Evolutionary conservation across 768 basidiomycete genomes (phyloP).

Genomic region (Naganishia antarctica): DNA sequence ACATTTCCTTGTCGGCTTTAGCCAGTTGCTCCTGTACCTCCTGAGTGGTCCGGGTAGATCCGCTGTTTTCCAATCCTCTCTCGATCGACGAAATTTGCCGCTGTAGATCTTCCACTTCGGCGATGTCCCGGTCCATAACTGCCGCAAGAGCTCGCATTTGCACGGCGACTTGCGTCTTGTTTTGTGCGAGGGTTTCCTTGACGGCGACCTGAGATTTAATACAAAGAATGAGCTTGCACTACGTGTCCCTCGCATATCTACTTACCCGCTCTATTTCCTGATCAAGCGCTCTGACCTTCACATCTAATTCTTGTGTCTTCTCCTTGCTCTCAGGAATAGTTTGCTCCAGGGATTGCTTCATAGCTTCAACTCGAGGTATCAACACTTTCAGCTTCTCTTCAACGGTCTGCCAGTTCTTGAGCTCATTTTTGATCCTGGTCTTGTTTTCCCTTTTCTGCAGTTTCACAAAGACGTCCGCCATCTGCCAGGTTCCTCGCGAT

Average conservation of each 20-base stretch:
- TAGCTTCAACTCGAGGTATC: constrained; percentile 5
- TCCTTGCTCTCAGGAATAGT: constrained; percentile 54
- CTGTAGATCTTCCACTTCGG: constrained; percentile 53
- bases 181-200: not conserved
- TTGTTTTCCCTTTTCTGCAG: not conserved
- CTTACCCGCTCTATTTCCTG: constrained; percentile 6
- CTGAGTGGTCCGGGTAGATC: constrained; percentile 73
- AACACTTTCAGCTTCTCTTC: constrained; percentile 56
- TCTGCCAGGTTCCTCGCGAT: not conserved
- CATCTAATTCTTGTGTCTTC: constrained; percentile 5
- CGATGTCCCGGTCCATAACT: constrained; percentile 37
- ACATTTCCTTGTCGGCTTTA: constrained; percentile 17
- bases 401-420: constrained; percentile 61
- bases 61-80: constrained; percentile 63
- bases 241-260: not conserved
- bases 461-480: not conserved
- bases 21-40: constrained; percentile 69
- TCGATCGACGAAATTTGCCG: constrained; percentile 65
- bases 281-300: not conserved
- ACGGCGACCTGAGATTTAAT: not conserved
- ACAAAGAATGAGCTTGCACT: not conserved
- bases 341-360: constrained; percentile 31
- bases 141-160: constrained; percentile 24
- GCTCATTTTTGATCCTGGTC: constrained; percentile 53
- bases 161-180: too few relatives aligned